These are phyloP conservation scores for Grosmannia clavigera DNA, from an alignment of 2,329 filamentous ascomycete genomes.

Conservation along the genomic window DNA sequence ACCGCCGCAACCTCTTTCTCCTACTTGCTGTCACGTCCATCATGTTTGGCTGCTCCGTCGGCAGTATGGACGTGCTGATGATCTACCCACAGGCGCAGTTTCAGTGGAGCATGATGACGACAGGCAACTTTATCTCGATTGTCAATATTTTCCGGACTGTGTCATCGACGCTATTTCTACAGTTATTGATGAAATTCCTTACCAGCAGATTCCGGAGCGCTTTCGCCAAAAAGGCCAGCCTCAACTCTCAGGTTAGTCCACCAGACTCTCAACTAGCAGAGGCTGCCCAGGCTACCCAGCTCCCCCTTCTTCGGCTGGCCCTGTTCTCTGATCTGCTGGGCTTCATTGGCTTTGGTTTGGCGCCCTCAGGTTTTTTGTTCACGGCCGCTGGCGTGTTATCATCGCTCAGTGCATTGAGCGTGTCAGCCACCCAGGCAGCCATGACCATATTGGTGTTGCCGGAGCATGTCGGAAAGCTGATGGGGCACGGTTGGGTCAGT, in stretches of 20 bases:
- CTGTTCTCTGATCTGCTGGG: background rate
- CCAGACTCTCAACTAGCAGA: background rate
- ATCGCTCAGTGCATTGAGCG: background rate
- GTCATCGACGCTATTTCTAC: background rate
- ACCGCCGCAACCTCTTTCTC: background rate
- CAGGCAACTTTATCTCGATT: background rate
- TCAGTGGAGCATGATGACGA: background rate
- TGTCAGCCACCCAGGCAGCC: background rate
- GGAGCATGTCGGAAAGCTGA: background rate
- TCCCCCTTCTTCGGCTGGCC: background rate
- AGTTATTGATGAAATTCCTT: background rate
- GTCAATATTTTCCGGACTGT: background rate
- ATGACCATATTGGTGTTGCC: background rate
- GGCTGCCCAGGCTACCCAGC: background rate
- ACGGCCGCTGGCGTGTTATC: background rate
- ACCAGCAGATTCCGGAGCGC: background rate
- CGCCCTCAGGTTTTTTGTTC: background rate
- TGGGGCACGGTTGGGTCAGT: background rate
- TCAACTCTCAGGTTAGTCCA: too few species aligned
- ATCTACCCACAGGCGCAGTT: conserved; percentile 1
- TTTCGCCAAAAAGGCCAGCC: background rate
- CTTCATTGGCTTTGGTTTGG: background rate
- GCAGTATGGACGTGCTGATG: conserved; percentile 3
- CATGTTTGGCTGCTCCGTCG: background rate
- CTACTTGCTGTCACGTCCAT: background rate